A percentile compares a stretch with the other conserved stretches of the same genome.
These are phyloP conservation scores for Colletotrichum sp. DNA, from an alignment of 2,329 filamentous ascomycete species.

Conservation along the genomic window DNA sequence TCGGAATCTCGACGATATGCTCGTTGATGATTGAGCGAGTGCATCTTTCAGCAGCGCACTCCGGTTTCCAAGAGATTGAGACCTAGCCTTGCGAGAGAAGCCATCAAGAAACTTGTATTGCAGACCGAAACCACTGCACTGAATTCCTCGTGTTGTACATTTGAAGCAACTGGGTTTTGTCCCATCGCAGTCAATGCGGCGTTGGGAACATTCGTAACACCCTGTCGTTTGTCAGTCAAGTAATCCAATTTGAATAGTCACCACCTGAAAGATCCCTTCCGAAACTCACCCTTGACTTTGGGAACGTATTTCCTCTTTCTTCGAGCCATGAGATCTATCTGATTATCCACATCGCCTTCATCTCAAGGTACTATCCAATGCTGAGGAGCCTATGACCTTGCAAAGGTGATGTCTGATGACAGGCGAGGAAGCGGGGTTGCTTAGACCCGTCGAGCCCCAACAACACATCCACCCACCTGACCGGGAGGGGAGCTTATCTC, in stretches of 20 bases:
- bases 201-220: constrained; percentile 38
- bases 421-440: not conserved
- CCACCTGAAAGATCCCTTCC: not conserved
- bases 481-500: not conserved
- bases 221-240: constrained; percentile 21
- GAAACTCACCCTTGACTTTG: constrained; percentile 26
- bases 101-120: constrained; percentile 30
- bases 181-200: constrained; percentile 39
- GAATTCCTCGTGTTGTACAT: constrained; percentile 32
- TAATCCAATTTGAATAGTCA: not conserved
- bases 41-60: constrained; percentile 1
- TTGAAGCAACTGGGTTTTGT: constrained; percentile 33
- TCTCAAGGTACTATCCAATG: not conserved
- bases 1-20: too few relatives aligned
- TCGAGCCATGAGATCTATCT: not conserved
- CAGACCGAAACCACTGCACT: constrained; percentile 32
- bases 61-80: not conserved
- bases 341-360: not conserved
- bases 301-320: constrained; percentile 23
- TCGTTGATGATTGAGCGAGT: constrained; percentile 4
- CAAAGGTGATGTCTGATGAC: not conserved
- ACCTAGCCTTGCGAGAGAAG: not conserved
- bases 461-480: not conserved
- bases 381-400: not conserved
- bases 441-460: not conserved